A percentile compares a stretch with the other conserved stretches of the same genome.
These are phyloP conservation scores for Allantophomopsis lycopodina DNA, from an alignment of 2,329 filamentous ascomycete species.

Conservation along the genomic window DNA sequence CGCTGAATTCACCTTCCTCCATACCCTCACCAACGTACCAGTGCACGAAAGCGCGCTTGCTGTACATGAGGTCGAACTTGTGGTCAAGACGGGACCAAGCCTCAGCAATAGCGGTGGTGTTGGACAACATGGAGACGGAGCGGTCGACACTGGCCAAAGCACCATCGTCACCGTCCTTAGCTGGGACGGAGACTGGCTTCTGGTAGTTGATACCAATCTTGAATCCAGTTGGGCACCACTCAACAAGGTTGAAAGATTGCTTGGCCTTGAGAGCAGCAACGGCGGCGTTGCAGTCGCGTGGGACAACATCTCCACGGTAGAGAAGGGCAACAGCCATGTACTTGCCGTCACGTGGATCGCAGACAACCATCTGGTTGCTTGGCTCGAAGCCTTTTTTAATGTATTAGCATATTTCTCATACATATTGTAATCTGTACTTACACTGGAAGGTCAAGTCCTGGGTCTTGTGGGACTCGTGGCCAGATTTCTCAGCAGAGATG, in stretches of 20 bases:
- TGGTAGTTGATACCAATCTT: slow-evolving; percentile 58
- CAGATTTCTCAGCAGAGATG: slow-evolving; percentile 43
- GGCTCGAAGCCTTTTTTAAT: slow-evolving; percentile 42
- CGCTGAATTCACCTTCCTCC: slow-evolving; percentile 56
- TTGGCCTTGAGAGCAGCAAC: slow-evolving; percentile 50
- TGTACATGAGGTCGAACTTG: slow-evolving; percentile 60
- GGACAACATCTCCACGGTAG: slow-evolving; percentile 53
- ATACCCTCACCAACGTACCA: slow-evolving; percentile 61
- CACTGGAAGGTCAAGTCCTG: slow-evolving; percentile 51
- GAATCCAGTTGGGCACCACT: slow-evolving; percentile 58
- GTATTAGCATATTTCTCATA: slow-evolving; percentile 5
- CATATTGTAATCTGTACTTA: slow-evolving; percentile 17
- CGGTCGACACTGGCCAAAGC: slow-evolving; percentile 39
- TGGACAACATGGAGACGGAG: slow-evolving; percentile 47
- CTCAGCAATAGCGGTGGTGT: slow-evolving; percentile 53
- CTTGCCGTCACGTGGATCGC: slow-evolving; percentile 51
- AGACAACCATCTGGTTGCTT: slow-evolving; percentile 58
- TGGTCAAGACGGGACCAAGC: slow-evolving; percentile 50
- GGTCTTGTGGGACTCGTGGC: slow-evolving; percentile 53
- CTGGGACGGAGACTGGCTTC: slow-evolving; percentile 36
- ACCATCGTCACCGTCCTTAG: slow-evolving; percentile 20
- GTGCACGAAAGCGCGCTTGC: slow-evolving; percentile 56
- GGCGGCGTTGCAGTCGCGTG: slow-evolving; percentile 44
- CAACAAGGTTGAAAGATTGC: slow-evolving; percentile 49
- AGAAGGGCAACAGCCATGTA: slow-evolving; percentile 56